Conservation (phyloP, 164 flowering plant genomes). For the Chimonanthus salicifolius region DNA sequence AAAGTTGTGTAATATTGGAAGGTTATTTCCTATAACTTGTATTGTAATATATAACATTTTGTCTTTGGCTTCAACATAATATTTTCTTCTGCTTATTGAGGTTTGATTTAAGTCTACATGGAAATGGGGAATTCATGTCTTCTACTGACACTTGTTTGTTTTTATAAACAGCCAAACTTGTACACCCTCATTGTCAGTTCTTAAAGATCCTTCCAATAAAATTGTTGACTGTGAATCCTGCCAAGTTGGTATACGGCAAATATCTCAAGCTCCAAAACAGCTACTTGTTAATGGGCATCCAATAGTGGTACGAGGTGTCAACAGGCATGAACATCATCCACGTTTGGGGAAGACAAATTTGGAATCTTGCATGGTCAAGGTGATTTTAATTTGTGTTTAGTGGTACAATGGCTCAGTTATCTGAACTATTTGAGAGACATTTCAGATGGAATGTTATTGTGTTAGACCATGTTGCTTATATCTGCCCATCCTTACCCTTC, state of each 20-base stretch:
- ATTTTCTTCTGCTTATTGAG: no score
- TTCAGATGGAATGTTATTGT: no score
- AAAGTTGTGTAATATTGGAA: no score
- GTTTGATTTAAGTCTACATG: not conserved
- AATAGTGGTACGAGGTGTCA: constrained; percentile 80
- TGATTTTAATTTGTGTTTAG: constrained; percentile 15
- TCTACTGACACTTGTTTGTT: constrained; percentile 5
- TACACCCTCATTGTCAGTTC: constrained; percentile 74
- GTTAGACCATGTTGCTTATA: no score
- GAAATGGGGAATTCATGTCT: not conserved
- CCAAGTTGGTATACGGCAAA: constrained; percentile 75
- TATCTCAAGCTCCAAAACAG: constrained; percentile 80
- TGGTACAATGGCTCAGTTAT: not conserved
- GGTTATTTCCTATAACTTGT: no score
- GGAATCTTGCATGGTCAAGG: constrained; percentile 96
- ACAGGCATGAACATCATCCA: constrained; percentile 98
- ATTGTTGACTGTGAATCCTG: constrained; percentile 91
- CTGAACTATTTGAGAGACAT: not conserved
- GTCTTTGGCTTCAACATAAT: no score
- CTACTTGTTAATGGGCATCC: constrained; percentile 86
- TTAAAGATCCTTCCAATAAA: constrained; percentile 72
- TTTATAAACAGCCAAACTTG: constrained; percentile 65
- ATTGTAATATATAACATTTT: no score
- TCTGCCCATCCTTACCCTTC: not conserved
- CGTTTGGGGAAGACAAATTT: constrained; percentile 88